Base-by-base conservation (phyloP, 305 asterid species). In the Fraxinus angustifolia region DNA sequence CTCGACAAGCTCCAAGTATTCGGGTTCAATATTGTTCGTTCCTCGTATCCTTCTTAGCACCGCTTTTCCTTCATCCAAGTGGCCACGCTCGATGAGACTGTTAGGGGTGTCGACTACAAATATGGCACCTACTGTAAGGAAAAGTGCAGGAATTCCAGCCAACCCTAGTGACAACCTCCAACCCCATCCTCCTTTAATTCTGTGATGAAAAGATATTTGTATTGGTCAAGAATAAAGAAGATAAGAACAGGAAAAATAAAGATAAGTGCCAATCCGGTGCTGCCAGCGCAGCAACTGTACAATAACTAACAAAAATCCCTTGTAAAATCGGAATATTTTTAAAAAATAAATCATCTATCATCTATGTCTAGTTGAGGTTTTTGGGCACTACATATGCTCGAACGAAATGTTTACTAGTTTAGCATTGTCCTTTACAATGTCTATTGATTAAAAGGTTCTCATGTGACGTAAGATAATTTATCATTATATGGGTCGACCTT, bases 141-240 rank as follows among this genome's bases (percentile, higher is more conserved):
- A 93, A 6, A 23, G 50, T 2, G 98, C 99, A 0, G 99, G 99
- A 70, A 95, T 31, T 11, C 98, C 98, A 2, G 97, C 99, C 82
- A 95, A 75, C 31, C 98, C 99, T 5, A 95, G 74, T 5, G 99
- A 95, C 7, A 93, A 26, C 30, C 98, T 88, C 98, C 98, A 94
- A 0, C 98, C 98, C 92, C 93, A 91, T 68, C 93, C 94, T 76
- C 92, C 95, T 36, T 84, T 67, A 35, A 92, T 93, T 79, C 96
- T 90, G 88, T 12, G 3, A 31, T 68, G 12, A 68, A 68, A 17
- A 68, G 28, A 68, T 3, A 28, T 30, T 1, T 14, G 38, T 68
- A 11, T 50, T 50, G n/a, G 35, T 26, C 6, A 65, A 8, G 6
- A 8, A 21, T 11, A 65, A 23, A 26, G 33, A 60, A 19, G n/a